These are phyloP conservation scores for Anaeromyces robustus DNA, from an alignment of 192 early-diverging fungal species.

Conservation along the genomic window DNA sequence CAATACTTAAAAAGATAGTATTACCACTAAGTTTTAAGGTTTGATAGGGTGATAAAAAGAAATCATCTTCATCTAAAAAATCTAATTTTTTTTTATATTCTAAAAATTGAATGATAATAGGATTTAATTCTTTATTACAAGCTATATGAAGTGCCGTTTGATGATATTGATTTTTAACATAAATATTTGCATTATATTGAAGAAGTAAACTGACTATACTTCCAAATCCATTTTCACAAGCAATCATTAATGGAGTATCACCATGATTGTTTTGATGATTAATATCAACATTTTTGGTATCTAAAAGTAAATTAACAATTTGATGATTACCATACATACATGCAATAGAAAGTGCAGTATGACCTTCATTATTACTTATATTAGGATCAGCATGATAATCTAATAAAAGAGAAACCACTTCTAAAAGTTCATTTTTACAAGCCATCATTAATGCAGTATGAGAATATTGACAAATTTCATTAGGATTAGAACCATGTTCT, in stretches of 20 bases:
- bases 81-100: not conserved
- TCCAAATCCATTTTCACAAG: not conserved
- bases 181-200: not conserved
- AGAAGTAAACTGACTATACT: not conserved
- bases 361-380: not conserved
- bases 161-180: not conserved
- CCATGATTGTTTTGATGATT: not conserved
- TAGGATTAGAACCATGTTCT: not conserved
- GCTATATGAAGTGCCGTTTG: not conserved
- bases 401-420: not conserved
- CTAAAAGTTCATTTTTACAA: not conserved
- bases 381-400: not conserved
- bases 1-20: not conserved
- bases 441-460: not conserved
- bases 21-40: not conserved
- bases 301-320: not conserved
- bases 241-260: not conserved
- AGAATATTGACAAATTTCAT: not conserved
- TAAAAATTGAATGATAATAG: not conserved
- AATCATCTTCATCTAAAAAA: not conserved
- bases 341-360: not conserved
- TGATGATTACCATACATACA: not conserved
- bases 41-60: not conserved
- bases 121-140: not conserved
- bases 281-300: not conserved